Base-by-base conservation (phyloP, 495 filamentous ascomycete species). In the Recurvomyces mirabilis region DNA sequence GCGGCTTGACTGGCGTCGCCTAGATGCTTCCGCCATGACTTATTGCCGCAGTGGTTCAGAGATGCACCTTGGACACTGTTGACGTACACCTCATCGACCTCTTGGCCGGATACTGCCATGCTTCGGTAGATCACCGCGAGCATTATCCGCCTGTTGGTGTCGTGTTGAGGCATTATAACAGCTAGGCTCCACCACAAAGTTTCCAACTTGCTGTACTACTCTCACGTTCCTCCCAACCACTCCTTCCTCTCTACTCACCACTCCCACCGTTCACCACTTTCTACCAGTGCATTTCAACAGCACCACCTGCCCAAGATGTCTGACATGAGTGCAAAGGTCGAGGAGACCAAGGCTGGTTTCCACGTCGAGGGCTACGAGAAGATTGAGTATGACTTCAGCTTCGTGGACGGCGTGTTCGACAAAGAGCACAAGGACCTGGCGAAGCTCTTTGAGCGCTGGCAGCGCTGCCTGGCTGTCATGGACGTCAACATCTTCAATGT, bases 301-400 rank as follows among this genome's bases (percentile, higher is more conserved):
- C 39, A 42, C 39, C 25, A 24, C 37, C 13, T 7, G 3, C 37
- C 39, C 55, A 65, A 40, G 34, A 79, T 80, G 75, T 79, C 75
- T 26, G 72, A 80, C 52, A 62, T 80, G 19, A 70, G 65, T 30
- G 77, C 77, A 18, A 68, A 65, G 12, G 77, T 81, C 41, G 33
- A 59, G 11, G 65, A 74, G 58, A 49, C 41, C 29, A 77, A 65
- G 37, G 60, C 54, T 15, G 75, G 74, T 15, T 78, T 78, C 56
- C 72, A 75, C 41, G 75, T 80, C 37, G 68, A 71, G 43, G 77
- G 77, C 20, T 76, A 75, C 47, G 77, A 79, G 61, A 80, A 74
- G 56, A 79, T 81, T 51, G 68, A 73, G 40, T 80, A 81, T 55
- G 75, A 78, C 49, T 81, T 81, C 60, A 68, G 70, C 22, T 81